Base-by-base conservation (phyloP, 371 early-diverging fungal genomes). In the Rhizopus sp. region DNA sequence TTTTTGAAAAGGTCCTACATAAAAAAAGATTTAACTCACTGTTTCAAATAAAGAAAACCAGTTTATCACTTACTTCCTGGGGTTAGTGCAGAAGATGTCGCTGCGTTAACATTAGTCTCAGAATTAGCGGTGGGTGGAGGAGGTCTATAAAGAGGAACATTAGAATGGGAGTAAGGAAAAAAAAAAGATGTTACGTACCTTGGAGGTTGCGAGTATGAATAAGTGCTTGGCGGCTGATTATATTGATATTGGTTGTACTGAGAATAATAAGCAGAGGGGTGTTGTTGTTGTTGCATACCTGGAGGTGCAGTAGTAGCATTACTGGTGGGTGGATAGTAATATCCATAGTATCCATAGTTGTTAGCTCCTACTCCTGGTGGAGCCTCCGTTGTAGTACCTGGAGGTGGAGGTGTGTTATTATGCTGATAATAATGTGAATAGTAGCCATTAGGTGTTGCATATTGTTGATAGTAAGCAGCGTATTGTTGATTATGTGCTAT, bases 341-440 rank as follows among this genome's bases (percentile, higher is more conserved):
- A 55, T 3, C 57, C 62, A 30, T 39, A 10, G n/a, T 58, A 58
- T 38, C 37, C 29, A 42, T 42, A 31, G 44, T 48, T 29, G 41
- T 17, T 37, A 12, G 40, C 16, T 29, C 3, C 15, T 23, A 17
- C 49, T 15, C 57, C 51, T 61, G 64, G 32, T 51, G 64, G 31
- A 33, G 51, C 31, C n/a, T 62, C 59, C 30, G 53, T 23, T 23
- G 23, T 23, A 23, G 23, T 48, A 12, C 67, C 67, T 37, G 61
- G 57, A 39, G 68, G 60, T 31, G 60, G 59, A 32, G 63, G 63
- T 16, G 50, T 44, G 30, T 38, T 59, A 37, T 59, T 50, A 33
- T 50, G 51, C 10, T 69, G 69, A 13, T 74, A 68, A 54, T 73
- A 73, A n/a, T 62, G 58, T 29, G 63, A 59, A 42, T 70, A 70